Evolutionary conservation across 1,284 basidiomycete species (phyloP).

Genomic region (Boletus semigastroideus): DNA sequence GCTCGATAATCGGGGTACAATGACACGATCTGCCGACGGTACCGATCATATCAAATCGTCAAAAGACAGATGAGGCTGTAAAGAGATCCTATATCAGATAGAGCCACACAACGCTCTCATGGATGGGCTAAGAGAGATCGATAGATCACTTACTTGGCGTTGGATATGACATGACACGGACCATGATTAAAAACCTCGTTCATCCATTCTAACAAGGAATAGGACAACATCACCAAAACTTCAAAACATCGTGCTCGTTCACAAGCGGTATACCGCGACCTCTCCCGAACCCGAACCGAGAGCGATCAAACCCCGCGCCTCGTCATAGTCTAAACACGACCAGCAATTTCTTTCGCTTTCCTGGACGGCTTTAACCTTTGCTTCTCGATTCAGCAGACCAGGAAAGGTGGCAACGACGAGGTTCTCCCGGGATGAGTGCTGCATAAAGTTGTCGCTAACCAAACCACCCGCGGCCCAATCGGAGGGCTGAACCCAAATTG

Average conservation of each 20-base stretch:
- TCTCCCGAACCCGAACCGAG: slow-evolving; percentile 49
- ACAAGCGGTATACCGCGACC: slow-evolving; percentile 45
- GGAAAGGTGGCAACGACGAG: slow-evolving; percentile 50
- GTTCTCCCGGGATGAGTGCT: slow-evolving; percentile 37
- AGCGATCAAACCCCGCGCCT: slow-evolving; percentile 49
- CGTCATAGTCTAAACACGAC: slow-evolving; percentile 59
- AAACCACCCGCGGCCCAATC: slow-evolving; percentile 40
- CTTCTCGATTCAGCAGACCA: slow-evolving; percentile 37
- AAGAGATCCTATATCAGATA: slow-evolving; percentile 18
- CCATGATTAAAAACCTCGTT: background rate
- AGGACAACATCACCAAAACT: slow-evolving; percentile 4
- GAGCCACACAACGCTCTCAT: slow-evolving; percentile 1
- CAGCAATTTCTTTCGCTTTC: slow-evolving; percentile 42
- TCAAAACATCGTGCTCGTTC: slow-evolving; percentile 5
- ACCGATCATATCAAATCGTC: slow-evolving; percentile 9
- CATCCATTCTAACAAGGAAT: slow-evolving; percentile 4
- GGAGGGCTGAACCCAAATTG: slow-evolving; percentile 58
- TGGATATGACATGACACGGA: background rate
- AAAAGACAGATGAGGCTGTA: background rate
- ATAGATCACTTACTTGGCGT: slow-evolving; percentile 10
- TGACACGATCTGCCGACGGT: slow-evolving; percentile 12
- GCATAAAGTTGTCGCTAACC: slow-evolving; percentile 22
- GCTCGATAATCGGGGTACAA: background rate
- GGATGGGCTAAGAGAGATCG: background rate
- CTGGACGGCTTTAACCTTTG: slow-evolving; percentile 26